phyloP scores from a whole-genome alignment of 805 yeast genomes.

The Middelhovenomyces tepae region DNA sequence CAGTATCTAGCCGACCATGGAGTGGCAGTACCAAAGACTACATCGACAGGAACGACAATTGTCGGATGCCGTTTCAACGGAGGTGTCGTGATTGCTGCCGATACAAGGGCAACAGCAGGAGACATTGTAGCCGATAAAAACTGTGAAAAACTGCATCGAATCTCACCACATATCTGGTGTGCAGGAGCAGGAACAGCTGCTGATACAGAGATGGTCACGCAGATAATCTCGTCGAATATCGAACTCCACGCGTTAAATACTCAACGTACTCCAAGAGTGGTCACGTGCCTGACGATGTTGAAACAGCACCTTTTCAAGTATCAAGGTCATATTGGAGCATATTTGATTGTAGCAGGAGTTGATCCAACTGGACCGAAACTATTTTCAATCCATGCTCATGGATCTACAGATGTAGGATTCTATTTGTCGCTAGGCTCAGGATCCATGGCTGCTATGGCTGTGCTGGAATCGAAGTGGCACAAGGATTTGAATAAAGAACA shows the following conservation, averaged over 20 bases:
- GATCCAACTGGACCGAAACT: conserved; percentile 95
- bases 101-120: conserved; percentile 96
- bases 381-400: conserved; percentile 93
- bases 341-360: conserved; percentile 93
- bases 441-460: conserved; percentile 97
- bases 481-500: conserved; percentile 72
- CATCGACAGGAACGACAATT: conserved; percentile 98
- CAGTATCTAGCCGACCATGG: conserved; percentile 64
- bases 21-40: conserved; percentile 71
- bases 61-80: conserved; percentile 90
- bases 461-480: conserved; percentile 81
- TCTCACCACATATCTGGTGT: conserved; percentile 93
- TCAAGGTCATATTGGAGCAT: conserved; percentile 97
- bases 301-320: conserved; percentile 94
- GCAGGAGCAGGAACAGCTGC: conserved; percentile 99
- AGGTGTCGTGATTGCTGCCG: conserved; percentile 97
- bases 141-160: conserved; percentile 87
- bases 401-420: conserved; percentile 92
- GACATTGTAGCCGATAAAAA: conserved; percentile 96
- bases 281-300: conserved; percentile 82
- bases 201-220: conserved; percentile 96
- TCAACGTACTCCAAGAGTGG: conserved; percentile 84
- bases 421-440: conserved; percentile 94
- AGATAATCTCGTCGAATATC: conserved; percentile 78
- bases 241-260: conserved; percentile 84